phyloP scores from a whole-genome alignment of 805 yeast species.

The Nakazawaea laoshanensis region DNA sequence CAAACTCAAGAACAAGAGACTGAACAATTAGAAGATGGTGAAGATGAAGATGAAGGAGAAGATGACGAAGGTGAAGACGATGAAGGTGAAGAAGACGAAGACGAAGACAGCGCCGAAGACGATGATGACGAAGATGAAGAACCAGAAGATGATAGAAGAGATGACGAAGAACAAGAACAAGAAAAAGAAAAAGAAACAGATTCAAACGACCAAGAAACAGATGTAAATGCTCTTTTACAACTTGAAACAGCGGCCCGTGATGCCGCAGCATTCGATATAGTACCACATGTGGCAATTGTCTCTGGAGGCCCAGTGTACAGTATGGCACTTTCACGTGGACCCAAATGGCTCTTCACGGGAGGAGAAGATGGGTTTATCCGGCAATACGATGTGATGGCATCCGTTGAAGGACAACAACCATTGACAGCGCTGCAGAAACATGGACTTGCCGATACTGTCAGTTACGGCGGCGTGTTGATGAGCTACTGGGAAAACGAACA shows the following conservation, averaged over 20 bases:
- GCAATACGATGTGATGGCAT: slow-evolving; percentile 77
- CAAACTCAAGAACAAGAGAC: slow-evolving; percentile 14
- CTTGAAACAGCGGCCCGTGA: slow-evolving; percentile 35
- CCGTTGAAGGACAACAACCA: slow-evolving; percentile 81
- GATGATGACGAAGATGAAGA: slow-evolving; percentile 18
- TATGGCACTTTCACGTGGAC: slow-evolving; percentile 67
- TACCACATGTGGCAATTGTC: slow-evolving; percentile 84
- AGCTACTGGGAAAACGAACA: slow-evolving; percentile 97
- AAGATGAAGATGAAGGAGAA: slow-evolving; percentile 16
- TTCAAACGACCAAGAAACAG: slow-evolving; percentile 5
- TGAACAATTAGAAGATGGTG: slow-evolving; percentile 14
- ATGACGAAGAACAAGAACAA: slow-evolving; percentile 11
- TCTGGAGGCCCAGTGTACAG: slow-evolving; percentile 74
- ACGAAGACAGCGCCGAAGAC: slow-evolving; percentile 18
- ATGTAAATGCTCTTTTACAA: neutral
- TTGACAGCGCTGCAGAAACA: slow-evolving; percentile 89
- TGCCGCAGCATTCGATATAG: slow-evolving; percentile 57
- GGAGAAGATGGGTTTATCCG: slow-evolving; percentile 94
- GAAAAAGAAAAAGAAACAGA: slow-evolving; percentile 2
- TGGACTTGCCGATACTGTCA: slow-evolving; percentile 75
- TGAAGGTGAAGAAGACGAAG: slow-evolving; percentile 20
- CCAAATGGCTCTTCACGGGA: slow-evolving; percentile 85
- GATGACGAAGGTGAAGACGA: slow-evolving; percentile 18
- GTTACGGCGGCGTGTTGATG: slow-evolving; percentile 72
- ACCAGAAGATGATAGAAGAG: slow-evolving; percentile 14